A percentile compares a stretch with the other conserved stretches of the same genome.
phyloP scores from a whole-genome alignment of 768 basidiomycete genomes.

The Rhodotorula diobovata region DNA sequence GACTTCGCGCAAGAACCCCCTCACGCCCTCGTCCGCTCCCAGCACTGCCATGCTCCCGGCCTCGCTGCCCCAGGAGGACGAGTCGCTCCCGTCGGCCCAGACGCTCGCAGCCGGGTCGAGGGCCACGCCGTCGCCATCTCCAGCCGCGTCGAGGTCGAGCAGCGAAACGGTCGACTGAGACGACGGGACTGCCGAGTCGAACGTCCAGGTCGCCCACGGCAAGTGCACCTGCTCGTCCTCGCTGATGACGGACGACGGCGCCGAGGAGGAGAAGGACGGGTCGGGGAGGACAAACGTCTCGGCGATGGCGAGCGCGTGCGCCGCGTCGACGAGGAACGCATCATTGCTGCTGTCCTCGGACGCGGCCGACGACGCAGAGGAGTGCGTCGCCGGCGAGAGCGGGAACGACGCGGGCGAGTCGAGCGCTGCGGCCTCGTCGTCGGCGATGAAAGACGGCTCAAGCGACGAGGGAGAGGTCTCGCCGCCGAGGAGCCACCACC shows the following conservation, averaged over 20 bases:
- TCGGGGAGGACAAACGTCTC: slow-evolving; percentile 27
- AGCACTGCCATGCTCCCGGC: background rate
- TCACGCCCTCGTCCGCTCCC: slow-evolving; percentile 10
- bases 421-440: background rate
- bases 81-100: background rate
- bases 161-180: background rate
- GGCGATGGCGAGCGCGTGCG: background rate
- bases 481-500: slow-evolving; percentile 27
- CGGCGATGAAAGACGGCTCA: background rate
- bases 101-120: background rate
- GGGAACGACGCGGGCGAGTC: background rate
- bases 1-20: slow-evolving; percentile 26
- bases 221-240: background rate
- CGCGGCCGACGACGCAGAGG: background rate
- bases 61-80: background rate
- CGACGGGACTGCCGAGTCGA: background rate
- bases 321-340: background rate
- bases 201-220: background rate
- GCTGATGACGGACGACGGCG: background rate
- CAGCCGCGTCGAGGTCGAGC: background rate
- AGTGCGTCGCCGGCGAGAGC: background rate
- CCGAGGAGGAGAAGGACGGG: slow-evolving; percentile 1
- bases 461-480: background rate
- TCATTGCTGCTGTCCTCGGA: background rate
- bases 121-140: background rate